Conservation (phyloP, 2,329 filamentous ascomycete species). For the Thielaviopsis ethacetica region DNA sequence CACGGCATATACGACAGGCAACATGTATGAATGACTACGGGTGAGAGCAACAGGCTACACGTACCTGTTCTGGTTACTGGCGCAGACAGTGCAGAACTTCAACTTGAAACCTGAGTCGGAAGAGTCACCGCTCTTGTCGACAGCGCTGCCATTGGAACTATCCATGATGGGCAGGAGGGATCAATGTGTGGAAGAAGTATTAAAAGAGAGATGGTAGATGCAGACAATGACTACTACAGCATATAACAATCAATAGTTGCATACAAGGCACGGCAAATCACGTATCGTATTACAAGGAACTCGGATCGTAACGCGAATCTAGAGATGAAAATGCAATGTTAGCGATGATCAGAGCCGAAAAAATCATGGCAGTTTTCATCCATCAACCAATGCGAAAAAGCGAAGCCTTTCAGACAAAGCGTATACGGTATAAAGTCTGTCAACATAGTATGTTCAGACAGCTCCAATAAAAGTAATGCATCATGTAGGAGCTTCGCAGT, state of each 20-base stretch:
- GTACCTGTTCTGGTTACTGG: slow-evolving; percentile 91
- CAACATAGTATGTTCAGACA: slow-evolving; percentile 51
- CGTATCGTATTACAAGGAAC: slow-evolving; percentile 1
- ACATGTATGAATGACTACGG: not conserved
- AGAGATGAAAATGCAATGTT: not conserved
- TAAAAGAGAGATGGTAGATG: not conserved
- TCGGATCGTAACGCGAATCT: not conserved
- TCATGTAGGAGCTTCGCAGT: slow-evolving; percentile 20
- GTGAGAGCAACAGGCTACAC: slow-evolving; percentile 15
- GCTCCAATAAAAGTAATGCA: slow-evolving; percentile 55
- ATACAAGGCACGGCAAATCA: slow-evolving; percentile 5
- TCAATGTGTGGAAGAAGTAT: not conserved
- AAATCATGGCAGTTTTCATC: not conserved
- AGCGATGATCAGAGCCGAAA: slow-evolving; percentile 12
- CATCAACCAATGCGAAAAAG: not conserved
- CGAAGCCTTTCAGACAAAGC: slow-evolving; percentile 25
- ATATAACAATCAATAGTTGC: no score
- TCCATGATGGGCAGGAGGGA: not conserved
- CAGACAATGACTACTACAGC: slow-evolving; percentile 1
- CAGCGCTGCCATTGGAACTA: slow-evolving; percentile 18
- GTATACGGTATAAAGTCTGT: slow-evolving; percentile 41
- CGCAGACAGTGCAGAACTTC: slow-evolving; percentile 97
- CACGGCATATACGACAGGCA: slow-evolving; percentile 2
- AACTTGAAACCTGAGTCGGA: slow-evolving; percentile 51
- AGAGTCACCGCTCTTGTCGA: slow-evolving; percentile 27